Evolutionary conservation across 2,329 filamentous ascomycete species (phyloP).

Genomic region (Conoideocrella luteorostrata): DNA sequence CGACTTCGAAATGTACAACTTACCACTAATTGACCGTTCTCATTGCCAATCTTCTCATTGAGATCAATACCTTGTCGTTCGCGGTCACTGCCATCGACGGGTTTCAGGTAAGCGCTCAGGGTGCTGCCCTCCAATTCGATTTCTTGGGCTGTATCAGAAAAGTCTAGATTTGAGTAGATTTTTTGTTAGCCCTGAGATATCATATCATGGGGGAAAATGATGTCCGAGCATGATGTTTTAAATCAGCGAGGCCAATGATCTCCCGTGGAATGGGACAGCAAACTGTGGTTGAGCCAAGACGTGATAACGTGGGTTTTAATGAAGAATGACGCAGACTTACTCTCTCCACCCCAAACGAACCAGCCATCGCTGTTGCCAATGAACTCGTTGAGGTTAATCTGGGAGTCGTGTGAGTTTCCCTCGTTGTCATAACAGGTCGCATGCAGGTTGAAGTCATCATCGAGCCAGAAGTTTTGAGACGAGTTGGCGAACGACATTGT

Average conservation of each 20-base stretch:
- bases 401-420: slow-evolving; percentile 1
- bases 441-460: slow-evolving; percentile 10
- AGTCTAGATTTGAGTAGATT: too few species aligned
- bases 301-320: neutral
- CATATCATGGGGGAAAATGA: too few species aligned
- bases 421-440: slow-evolving; percentile 3
- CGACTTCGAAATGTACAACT: too few species aligned
- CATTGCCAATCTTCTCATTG: slow-evolving; percentile 11
- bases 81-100: slow-evolving; percentile 2
- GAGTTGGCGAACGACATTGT: slow-evolving; percentile 10
- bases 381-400: slow-evolving; percentile 9
- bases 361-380: slow-evolving; percentile 13
- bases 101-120: slow-evolving; percentile 6
- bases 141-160: neutral
- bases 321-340: slow-evolving; percentile 4
- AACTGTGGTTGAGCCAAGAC: too few species aligned
- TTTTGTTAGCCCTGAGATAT: too few species aligned
- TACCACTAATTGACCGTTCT: slow-evolving; percentile 10
- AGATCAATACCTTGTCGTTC: slow-evolving; percentile 11
- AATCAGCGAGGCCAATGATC: too few species aligned
- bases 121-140: neutral
- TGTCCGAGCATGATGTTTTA: too few species aligned
- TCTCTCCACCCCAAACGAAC: slow-evolving; percentile 12
- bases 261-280: too few species aligned
- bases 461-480: slow-evolving; percentile 5